Base-by-base conservation (phyloP, 805 yeast species). In the Schizosaccharomyces lindneri region DNA sequence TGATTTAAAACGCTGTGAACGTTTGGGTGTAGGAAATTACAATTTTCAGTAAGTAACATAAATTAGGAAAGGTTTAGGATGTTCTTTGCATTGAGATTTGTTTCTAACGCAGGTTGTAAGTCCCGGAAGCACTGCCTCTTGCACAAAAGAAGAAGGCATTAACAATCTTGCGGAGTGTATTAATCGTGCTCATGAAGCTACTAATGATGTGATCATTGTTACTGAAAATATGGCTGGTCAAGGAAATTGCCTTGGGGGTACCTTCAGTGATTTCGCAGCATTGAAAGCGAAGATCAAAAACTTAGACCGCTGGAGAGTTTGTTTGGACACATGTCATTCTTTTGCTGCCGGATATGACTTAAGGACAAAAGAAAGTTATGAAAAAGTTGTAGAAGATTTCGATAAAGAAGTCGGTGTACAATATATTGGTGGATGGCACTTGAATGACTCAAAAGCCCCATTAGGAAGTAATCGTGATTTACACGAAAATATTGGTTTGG, bases 141-240 rank as follows among this genome's bases (percentile, higher is more conserved):
- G 55, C 31, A 86, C 84, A 68, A 85, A 83, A 67, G 68, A 71
- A 4, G 78, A 74, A 21, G 87, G 94, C 1, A 72, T 89, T 48
- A 73, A 72, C 61, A 79, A 81, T 63, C 74, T 93, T 65, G 97
- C 97, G 0, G 75, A 76, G 29, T 84, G 84, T 66, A 82, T 93
- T 65, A 90, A 93, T 70, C 76, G 73, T 59, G 97, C 95, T 4
- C 83, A 85, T 60, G 71, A 72, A 31, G 81, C 80, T 62, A 93
- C 98, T 0, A 67, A 73, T 5, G 83, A 81, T 68, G 97, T 93
- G 41, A 89, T 84, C 68, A 82, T 93, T 55, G 94, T 93, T 13
- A 76, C 93, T 63, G 98, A 93, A 68, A 93, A 90, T 69, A 93
- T 93, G 98, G 96, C 98, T 1, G 98, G 98, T 9, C 94, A 87